Evolutionary conservation across 306 rosid species (phyloP), one percentile per base, ranked within the genome.

Genomic region (Fragaria vesca): DNA sequence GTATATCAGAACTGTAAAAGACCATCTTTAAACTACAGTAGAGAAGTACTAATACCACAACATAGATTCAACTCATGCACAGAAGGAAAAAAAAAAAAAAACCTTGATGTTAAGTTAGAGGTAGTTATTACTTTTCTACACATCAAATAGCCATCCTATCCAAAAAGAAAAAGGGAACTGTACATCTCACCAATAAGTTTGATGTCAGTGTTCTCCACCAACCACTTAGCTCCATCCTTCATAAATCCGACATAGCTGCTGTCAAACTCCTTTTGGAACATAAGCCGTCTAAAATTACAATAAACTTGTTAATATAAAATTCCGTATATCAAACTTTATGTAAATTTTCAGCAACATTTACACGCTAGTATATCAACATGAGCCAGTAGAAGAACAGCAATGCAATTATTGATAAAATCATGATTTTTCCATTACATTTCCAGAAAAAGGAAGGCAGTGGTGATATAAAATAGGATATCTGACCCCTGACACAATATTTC

Each of bases 181-280:
- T 47, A 47, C 4, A 70, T 75, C 83, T 87, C 83, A 91, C 97
- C 97, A 61, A 93, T 87, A 68, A 94, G 96, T 86, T 91, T 91
- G 80, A 94, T 86, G 67, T 89, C 96, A 21, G 98, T 91, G 87
- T 94, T 94, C 75, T 94, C 94, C 84, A 86, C 97, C 66, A 94
- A 89, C 98, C 98, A 94, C 52, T 85, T 84, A 28, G 98, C 97
- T 58, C 98, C 98, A 77, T 94, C 98, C 81, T 20, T 85, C 48
- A 84, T 80, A 82, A 94, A 94, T 77, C 91, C 98, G 46, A 87
- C 90, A 69, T 89, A 94, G 81, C 93, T 90, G 60, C 89, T 1
- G 78, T 91, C 98, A 8, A 76, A 87, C 76, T 90, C 90, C 83
- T 89, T 94, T 79, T 84, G 76, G 80, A 84, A 94, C 98, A 94